These are phyloP conservation scores for Malania oleifera DNA, from an alignment of 164 flowering plant genomes.

Conservation along the genomic window DNA sequence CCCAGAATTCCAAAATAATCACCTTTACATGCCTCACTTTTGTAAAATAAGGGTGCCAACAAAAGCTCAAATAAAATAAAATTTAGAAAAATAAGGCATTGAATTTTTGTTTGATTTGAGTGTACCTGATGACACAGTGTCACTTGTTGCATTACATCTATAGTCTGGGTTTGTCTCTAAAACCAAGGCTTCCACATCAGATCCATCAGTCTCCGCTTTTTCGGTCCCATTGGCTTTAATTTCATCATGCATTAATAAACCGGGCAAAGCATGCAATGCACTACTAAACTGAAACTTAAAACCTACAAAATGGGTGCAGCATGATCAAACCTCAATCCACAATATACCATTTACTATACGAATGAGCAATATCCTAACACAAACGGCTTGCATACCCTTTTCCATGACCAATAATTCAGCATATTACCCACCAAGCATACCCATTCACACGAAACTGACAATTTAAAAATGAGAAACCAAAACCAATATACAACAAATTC, in stretches of 20 bases:
- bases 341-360: not conserved
- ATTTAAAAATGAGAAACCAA: too few relatives aligned
- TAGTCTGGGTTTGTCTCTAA: slow-evolving; percentile 17
- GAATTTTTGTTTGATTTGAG: not conserved
- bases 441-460: too few relatives aligned
- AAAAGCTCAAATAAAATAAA: too few relatives aligned
- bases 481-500: too few relatives aligned
- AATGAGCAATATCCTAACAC: not conserved
- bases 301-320: slow-evolving; percentile 27
- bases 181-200: slow-evolving; percentile 8
- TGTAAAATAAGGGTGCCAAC: too few relatives aligned
- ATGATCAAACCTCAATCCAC: not conserved
- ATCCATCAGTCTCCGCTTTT: slow-evolving; percentile 10
- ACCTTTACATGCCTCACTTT: too few relatives aligned
- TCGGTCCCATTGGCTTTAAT: slow-evolving; percentile 5
- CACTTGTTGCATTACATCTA: slow-evolving; percentile 9
- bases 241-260: slow-evolving; percentile 12
- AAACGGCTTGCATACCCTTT: not conserved
- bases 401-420: not conserved
- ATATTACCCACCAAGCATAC: too few relatives aligned
- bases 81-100: too few relatives aligned
- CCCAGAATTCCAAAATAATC: too few relatives aligned
- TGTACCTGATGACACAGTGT: slow-evolving; percentile 33
- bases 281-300: slow-evolving; percentile 23
- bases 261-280: slow-evolving; percentile 27